Evolutionary conservation across 495 filamentous ascomycete species (phyloP).

Genomic region (Tuber calosporum): DNA sequence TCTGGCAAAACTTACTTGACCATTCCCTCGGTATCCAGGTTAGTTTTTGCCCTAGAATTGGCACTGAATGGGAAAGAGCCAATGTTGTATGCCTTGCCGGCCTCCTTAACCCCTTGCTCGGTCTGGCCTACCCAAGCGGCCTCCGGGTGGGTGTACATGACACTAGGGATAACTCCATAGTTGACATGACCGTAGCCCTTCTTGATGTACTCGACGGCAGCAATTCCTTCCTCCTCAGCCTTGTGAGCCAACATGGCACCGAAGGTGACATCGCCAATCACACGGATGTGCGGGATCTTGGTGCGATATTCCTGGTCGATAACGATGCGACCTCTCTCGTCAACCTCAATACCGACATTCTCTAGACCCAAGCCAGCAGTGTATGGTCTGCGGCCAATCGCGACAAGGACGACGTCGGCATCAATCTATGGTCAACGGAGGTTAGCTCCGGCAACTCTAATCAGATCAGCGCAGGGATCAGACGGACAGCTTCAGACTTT

Average conservation of each 20-base stretch:
- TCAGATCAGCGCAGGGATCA: slow-evolving; percentile 10
- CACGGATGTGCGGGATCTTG: slow-evolving; percentile 91
- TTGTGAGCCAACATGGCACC: slow-evolving; percentile 99
- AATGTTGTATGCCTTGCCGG: slow-evolving; percentile 79
- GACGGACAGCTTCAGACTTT: slow-evolving; percentile 75
- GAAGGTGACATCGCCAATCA: slow-evolving; percentile 93
- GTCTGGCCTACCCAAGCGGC: slow-evolving; percentile 98
- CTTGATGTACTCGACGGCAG: slow-evolving; percentile 89
- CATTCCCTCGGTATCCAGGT: slow-evolving; percentile 89
- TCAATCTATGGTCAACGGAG: slow-evolving; percentile 56
- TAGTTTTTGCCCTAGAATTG: slow-evolving; percentile 97
- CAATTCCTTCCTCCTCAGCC: slow-evolving; percentile 95
- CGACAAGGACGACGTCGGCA: slow-evolving; percentile 91
- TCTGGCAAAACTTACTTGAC: slow-evolving; percentile 57
- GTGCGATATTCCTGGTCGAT: slow-evolving; percentile 99
- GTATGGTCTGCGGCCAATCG: slow-evolving; percentile 93
- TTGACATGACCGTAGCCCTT: slow-evolving; percentile 98
- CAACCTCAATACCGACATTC: slow-evolving; percentile 88
- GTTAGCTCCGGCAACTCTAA: slow-evolving; percentile 13
- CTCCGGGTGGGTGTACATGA: slow-evolving; percentile 99
- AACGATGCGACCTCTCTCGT: slow-evolving; percentile 85
- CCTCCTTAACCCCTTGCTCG: slow-evolving; percentile 88
- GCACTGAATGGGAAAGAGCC: slow-evolving; percentile 95
- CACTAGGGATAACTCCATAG: slow-evolving; percentile 93
- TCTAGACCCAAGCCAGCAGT: slow-evolving; percentile 84